phyloP scores from a whole-genome alignment of 2,329 filamentous ascomycete species.

The Venturia aucupariae region DNA sequence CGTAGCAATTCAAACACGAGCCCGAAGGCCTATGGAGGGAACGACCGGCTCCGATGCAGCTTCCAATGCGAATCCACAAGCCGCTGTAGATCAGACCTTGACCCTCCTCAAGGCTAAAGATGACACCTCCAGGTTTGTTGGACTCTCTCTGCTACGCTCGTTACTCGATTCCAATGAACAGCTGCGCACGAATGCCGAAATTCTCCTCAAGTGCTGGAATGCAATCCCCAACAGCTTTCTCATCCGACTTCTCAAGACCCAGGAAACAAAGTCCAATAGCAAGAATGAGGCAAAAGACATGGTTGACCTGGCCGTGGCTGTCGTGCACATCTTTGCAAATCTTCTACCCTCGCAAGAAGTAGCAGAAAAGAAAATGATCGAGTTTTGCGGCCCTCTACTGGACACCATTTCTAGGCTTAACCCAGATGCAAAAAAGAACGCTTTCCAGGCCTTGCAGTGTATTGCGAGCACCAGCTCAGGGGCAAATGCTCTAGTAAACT shows the following conservation, averaged over 20 bases:
- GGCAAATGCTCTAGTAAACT: neutral
- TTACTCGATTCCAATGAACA: constrained; percentile 51
- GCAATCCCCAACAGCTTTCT: constrained; percentile 54
- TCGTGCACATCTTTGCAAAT: constrained; percentile 53
- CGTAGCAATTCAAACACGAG: neutral
- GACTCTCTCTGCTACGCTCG: constrained; percentile 56
- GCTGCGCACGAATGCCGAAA: constrained; percentile 40
- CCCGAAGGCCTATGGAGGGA: neutral
- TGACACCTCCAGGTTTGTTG: constrained; percentile 61
- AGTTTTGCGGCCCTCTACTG: constrained; percentile 34
- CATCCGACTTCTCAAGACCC: constrained; percentile 50
- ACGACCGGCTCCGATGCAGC: neutral
- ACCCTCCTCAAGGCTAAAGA: constrained; percentile 49
- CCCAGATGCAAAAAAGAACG: constrained; percentile 4
- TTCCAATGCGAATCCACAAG: constrained; percentile 1
- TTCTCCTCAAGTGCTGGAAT: constrained; percentile 47
- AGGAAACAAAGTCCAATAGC: constrained; percentile 17
- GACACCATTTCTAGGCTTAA: neutral
- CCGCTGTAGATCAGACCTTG: constrained; percentile 40
- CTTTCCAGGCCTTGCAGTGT: constrained; percentile 12
- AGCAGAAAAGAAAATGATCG: constrained; percentile 40
- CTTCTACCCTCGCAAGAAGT: constrained; percentile 44
- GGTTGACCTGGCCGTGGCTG: constrained; percentile 53
- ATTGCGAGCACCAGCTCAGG: constrained; percentile 8
- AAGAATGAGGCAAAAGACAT: constrained; percentile 47